Conservation (phyloP, 768 basidiomycete species). For the Mycena indigotica region DNA sequence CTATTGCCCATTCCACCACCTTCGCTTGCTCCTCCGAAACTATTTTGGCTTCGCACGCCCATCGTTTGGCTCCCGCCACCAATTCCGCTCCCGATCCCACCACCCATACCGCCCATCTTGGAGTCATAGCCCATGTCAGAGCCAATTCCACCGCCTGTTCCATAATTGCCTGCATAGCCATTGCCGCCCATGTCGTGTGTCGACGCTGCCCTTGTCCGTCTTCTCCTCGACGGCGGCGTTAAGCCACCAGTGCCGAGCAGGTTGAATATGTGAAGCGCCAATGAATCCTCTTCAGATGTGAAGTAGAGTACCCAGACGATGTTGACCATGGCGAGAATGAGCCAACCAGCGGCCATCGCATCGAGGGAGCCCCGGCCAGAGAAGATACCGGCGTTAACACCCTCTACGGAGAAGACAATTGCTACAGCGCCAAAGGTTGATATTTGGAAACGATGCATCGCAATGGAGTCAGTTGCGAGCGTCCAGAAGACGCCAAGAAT, state of each 20-base stretch:
- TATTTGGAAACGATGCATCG: slow-evolving; percentile 91
- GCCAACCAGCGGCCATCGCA: slow-evolving; percentile 92
- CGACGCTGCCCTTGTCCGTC: slow-evolving; percentile 66
- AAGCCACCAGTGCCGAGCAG: slow-evolving; percentile 85
- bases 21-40: slow-evolving; percentile 44
- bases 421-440: slow-evolving; percentile 85
- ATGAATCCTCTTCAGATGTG: slow-evolving; percentile 93
- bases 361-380: slow-evolving; percentile 54
- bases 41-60: slow-evolving; percentile 52
- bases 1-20: slow-evolving; percentile 21
- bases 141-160: slow-evolving; percentile 70
- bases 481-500: slow-evolving; percentile 72
- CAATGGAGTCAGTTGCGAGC: slow-evolving; percentile 87
- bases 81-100: slow-evolving; percentile 48
- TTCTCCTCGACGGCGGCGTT: slow-evolving; percentile 76
- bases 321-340: slow-evolving; percentile 88
- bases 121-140: slow-evolving; percentile 67
- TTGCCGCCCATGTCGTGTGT: slow-evolving; percentile 68
- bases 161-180: slow-evolving; percentile 65
- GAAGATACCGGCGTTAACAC: slow-evolving; percentile 71
- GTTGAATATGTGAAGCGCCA: slow-evolving; percentile 83
- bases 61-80: slow-evolving; percentile 45
- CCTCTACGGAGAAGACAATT: slow-evolving; percentile 83
- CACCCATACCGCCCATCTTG: slow-evolving; percentile 55
- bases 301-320: slow-evolving; percentile 97